Percentiles rank a stretch among this genome's conserved stretches.
These are phyloP conservation scores for Cronartium quercuum DNA, from an alignment of 1,284 basidiomycete species.

Conservation along the genomic window DNA sequence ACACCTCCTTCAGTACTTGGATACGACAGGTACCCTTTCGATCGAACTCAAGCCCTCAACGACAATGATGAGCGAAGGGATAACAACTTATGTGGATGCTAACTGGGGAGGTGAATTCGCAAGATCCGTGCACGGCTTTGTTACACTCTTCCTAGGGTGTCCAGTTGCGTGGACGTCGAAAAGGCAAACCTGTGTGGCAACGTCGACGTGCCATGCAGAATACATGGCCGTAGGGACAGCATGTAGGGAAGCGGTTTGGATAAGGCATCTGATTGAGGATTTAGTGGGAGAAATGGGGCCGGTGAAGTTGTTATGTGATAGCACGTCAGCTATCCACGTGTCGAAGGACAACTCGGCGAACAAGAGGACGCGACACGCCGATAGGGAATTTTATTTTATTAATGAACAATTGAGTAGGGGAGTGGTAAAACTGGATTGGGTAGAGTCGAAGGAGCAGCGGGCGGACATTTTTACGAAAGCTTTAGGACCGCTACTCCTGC, in stretches of 20 bases:
- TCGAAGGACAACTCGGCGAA: background rate
- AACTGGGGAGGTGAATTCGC: no score
- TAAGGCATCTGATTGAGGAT: constrained; percentile 2
- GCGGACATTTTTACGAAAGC: constrained; percentile 4
- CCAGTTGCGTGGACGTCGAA: background rate
- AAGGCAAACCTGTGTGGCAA: no score
- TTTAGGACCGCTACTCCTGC: no score
- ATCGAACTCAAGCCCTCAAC: background rate
- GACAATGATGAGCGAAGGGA: background rate
- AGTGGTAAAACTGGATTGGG: background rate
- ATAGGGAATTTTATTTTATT: background rate
- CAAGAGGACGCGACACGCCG: background rate
- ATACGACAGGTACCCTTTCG: background rate
- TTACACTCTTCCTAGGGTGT: background rate
- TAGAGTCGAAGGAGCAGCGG: background rate
- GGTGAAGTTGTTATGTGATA: background rate
- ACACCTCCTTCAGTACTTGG: background rate
- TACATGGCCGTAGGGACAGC: constrained; percentile 9
- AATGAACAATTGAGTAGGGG: background rate
- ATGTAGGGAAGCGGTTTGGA: no score
- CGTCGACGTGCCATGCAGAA: constrained; percentile 1
- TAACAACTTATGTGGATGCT: background rate
- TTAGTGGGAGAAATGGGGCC: background rate
- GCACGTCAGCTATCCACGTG: background rate
- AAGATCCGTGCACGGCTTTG: no score